Conservation (phyloP, 768 basidiomycete genomes). For the Tricholoma terreum region DNA sequence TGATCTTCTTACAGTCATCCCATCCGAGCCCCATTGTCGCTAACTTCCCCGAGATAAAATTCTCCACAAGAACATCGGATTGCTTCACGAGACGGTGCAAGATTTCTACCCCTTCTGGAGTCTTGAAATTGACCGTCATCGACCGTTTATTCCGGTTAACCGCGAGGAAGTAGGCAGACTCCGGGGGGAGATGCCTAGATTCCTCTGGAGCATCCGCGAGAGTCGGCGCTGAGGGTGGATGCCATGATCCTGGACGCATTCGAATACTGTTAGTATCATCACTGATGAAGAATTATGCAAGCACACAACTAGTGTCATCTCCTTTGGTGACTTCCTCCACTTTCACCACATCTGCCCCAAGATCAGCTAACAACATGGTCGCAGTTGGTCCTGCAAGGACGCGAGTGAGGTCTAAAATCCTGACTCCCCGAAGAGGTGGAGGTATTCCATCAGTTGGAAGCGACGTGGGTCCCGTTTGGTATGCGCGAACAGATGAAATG, state of each 20-base stretch:
- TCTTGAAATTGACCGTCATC: constrained; percentile 86
- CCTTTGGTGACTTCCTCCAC: constrained; percentile 78
- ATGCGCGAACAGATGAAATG: constrained; percentile 5
- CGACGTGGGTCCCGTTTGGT: constrained; percentile 7
- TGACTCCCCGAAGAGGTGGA: constrained; percentile 77
- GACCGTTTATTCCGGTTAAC: constrained; percentile 89
- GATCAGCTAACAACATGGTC: constrained; percentile 91
- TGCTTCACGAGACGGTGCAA: constrained; percentile 64
- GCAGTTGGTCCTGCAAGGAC: constrained; percentile 89
- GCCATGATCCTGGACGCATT: constrained; percentile 55
- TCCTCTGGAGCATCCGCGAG: constrained; percentile 46
- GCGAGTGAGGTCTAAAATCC: constrained; percentile 85
- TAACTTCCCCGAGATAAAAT: constrained; percentile 84
- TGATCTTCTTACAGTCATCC: constrained; percentile 75
- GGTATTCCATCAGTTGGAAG: constrained; percentile 47
- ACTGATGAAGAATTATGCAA: background rate
- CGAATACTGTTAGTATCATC: constrained; percentile 4
- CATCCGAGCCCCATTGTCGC: constrained; percentile 82
- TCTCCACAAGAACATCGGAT: constrained; percentile 88
- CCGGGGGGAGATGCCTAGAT: constrained; percentile 70
- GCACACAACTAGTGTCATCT: constrained; percentile 66
- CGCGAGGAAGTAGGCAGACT: constrained; percentile 90
- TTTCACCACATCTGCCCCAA: constrained; percentile 93
- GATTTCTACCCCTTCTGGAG: constrained; percentile 71
- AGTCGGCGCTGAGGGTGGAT: constrained; percentile 56